Conservation (phyloP, 306 rosid species). For the Fragaria vesca region DNA sequence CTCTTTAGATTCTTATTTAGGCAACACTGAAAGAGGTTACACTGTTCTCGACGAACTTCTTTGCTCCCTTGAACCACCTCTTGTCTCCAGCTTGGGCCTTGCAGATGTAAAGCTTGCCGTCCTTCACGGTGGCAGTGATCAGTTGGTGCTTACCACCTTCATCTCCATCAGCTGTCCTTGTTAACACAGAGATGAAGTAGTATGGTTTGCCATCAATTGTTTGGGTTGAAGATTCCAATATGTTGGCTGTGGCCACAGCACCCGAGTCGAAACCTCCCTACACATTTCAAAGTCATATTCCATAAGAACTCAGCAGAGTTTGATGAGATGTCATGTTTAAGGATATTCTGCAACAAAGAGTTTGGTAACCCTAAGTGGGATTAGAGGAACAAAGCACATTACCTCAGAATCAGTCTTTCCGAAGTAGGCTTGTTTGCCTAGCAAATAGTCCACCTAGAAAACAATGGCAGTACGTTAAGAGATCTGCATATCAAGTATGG, state of each 20-base stretch:
- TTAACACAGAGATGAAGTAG: constrained; percentile 73
- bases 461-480: neutral
- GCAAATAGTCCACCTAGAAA: constrained; percentile 80
- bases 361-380: neutral
- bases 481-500: neutral
- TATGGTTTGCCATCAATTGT: constrained; percentile 53
- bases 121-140: constrained; percentile 77
- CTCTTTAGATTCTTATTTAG: constrained; percentile 28
- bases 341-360: neutral
- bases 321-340: neutral
- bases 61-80: constrained; percentile 99
- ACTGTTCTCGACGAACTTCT: constrained; percentile 74
- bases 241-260: constrained; percentile 80
- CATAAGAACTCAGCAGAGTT: constrained; percentile 12
- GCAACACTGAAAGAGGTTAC: constrained; percentile 90
- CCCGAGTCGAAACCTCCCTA: constrained; percentile 93
- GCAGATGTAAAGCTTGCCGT: constrained; percentile 81
- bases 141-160: constrained; percentile 98
- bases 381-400: constrained; percentile 11
- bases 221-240: constrained; percentile 47
- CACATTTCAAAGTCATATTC: constrained; percentile 20
- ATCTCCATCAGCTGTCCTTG: constrained; percentile 97
- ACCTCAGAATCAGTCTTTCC: constrained; percentile 98
- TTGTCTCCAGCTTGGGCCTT: constrained; percentile 99
- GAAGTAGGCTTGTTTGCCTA: constrained; percentile 81